These are phyloP conservation scores for Capsicum chinense DNA, from an alignment of 257 asterid genomes.

Conservation along the genomic window DNA sequence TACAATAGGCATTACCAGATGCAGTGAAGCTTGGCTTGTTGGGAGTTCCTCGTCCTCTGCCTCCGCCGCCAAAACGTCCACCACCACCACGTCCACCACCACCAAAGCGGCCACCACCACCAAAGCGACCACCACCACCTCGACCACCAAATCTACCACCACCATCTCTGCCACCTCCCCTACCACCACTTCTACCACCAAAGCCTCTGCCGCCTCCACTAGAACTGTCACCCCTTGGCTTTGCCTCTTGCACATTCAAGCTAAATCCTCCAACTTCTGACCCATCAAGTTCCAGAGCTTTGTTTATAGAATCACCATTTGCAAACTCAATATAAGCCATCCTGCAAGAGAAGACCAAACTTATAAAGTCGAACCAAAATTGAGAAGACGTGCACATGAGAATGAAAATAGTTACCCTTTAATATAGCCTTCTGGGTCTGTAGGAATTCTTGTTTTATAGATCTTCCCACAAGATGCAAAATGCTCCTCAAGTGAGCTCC, in stretches of 20 bases:
- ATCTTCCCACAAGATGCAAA: constrained; percentile 83
- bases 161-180: constrained; percentile 35
- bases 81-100: constrained; percentile 44
- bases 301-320: constrained; percentile 45
- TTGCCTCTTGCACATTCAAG: constrained; percentile 67
- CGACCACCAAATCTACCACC: constrained; percentile 34
- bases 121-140: constrained; percentile 28
- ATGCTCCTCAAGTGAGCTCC: constrained; percentile 62
- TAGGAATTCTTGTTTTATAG: constrained; percentile 60
- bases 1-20: constrained; percentile 47
- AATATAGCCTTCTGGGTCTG: constrained; percentile 57
- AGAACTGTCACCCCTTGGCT: constrained; percentile 50
- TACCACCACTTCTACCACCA: constrained; percentile 39
- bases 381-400: background rate
- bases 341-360: constrained; percentile 42
- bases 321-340: constrained; percentile 69
- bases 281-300: constrained; percentile 64
- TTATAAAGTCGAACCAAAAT: background rate
- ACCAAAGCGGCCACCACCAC: constrained; percentile 40
- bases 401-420: constrained; percentile 59
- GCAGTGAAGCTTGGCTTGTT: constrained; percentile 51
- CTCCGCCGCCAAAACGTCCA: constrained; percentile 43
- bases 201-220: constrained; percentile 42
- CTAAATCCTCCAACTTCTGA: constrained; percentile 48
- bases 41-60: constrained; percentile 56